Evolutionary conservation across 2,329 filamentous ascomycete species (phyloP).

Genomic region (Cladobotryum mycophilum): DNA sequence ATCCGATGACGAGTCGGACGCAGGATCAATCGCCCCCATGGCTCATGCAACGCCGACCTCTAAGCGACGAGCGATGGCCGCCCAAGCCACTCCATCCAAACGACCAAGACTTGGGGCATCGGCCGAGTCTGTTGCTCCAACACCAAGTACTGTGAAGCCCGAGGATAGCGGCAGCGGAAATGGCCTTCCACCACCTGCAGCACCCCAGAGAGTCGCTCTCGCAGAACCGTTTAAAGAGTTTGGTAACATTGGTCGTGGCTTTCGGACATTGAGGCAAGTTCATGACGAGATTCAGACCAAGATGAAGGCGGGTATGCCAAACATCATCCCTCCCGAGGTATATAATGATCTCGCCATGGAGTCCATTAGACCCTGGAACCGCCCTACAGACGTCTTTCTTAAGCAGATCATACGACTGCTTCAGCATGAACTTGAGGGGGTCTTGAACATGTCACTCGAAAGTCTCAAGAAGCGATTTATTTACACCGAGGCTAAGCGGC

Average conservation of each 20-base stretch:
- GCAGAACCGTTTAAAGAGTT: conserved; percentile 35
- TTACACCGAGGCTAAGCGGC: conserved; percentile 40
- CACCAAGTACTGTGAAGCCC: conserved; percentile 28
- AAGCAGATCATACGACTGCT: conserved; percentile 43
- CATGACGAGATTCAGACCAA: conserved; percentile 48
- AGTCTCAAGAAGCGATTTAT: conserved; percentile 42
- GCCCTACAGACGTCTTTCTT: conserved; percentile 45
- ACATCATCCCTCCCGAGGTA: conserved; percentile 53
- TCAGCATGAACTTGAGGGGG: conserved; percentile 37
- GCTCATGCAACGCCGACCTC: conserved; percentile 20
- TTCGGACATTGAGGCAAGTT: conserved; percentile 45
- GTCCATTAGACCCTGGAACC: conserved; percentile 53
- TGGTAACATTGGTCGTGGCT: conserved; percentile 31
- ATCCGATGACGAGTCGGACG: conserved; percentile 31
- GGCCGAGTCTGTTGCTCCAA: conserved; percentile 6
- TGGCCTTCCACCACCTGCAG: conserved; percentile 11
- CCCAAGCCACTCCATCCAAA: conserved; percentile 29
- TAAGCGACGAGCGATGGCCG: conserved; percentile 24
- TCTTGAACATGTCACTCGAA: conserved; percentile 43
- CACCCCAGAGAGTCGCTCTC: conserved; percentile 14
- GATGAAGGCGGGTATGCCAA: conserved; percentile 51
- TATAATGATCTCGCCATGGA: conserved; percentile 52
- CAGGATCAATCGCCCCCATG: conserved; percentile 18
- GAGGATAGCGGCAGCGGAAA: conserved; percentile 27
- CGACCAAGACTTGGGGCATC: conserved; percentile 20